These are phyloP conservation scores for Rachicladosporium sp. DNA, from an alignment of 2,329 filamentous ascomycete species.

Conservation along the genomic window DNA sequence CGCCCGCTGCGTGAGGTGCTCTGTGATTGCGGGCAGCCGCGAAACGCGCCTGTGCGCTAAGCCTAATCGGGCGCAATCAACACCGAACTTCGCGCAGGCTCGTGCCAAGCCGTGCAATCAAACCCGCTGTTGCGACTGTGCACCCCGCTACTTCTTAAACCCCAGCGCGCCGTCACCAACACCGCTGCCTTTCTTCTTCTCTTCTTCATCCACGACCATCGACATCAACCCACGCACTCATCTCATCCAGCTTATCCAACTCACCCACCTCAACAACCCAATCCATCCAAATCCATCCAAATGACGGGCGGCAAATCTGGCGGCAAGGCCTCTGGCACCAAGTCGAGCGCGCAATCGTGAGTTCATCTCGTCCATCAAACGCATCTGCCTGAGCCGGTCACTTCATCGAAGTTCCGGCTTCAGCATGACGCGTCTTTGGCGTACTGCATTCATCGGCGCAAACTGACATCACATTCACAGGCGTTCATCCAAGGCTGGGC, in stretches of 20 bases:
- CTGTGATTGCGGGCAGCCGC: constrained; percentile 32
- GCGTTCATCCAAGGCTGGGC: constrained; percentile 97
- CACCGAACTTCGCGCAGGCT: constrained; percentile 18
- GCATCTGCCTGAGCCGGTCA: constrained; percentile 3
- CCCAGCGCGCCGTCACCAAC: constrained; percentile 17
- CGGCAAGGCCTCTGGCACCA: constrained; percentile 97
- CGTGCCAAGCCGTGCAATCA: constrained; percentile 6
- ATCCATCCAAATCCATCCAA: constrained; percentile 49
- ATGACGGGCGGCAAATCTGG: constrained; percentile 99
- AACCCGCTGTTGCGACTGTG: constrained; percentile 1
- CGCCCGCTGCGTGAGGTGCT: constrained; percentile 3
- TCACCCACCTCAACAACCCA: constrained; percentile 24
- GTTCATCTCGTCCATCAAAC: constrained; percentile 31
- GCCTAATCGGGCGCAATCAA: constrained; percentile 7
- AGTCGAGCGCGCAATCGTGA: constrained; percentile 94
- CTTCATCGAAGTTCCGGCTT: constrained; percentile 13
- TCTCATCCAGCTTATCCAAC: constrained; percentile 19
- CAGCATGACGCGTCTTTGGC: constrained; percentile 19
- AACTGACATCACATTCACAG: constrained; percentile 43
- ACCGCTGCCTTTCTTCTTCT: constrained; percentile 19
- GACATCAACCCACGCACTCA: constrained; percentile 16
- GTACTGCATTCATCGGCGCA: constrained; percentile 13
- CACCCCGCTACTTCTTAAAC: constrained; percentile 6
- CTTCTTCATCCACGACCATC: constrained; percentile 22
- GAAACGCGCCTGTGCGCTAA: constrained; percentile 8